phyloP scores from a whole-genome alignment of 2,329 filamentous ascomycete genomes.

The Neofusicoccum sp. region DNA sequence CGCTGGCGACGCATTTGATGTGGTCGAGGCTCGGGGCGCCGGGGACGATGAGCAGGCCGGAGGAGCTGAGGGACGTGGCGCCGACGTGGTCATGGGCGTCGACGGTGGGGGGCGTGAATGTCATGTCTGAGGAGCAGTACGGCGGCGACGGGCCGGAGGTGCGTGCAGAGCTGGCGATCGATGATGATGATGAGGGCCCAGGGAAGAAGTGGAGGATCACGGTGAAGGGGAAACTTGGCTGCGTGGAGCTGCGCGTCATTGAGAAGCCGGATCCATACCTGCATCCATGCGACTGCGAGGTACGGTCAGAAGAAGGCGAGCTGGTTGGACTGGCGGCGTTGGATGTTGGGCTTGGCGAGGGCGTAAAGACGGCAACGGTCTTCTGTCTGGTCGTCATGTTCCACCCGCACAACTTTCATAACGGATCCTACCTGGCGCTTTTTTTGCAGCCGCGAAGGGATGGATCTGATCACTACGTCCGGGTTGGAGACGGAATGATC shows the following conservation, averaged over 20 bases:
- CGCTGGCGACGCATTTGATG: neutral
- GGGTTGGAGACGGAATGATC: neutral
- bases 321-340: neutral
- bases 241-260: slow-evolving; percentile 1
- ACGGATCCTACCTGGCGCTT: neutral
- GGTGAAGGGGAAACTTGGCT: neutral
- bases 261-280: slow-evolving; percentile 1
- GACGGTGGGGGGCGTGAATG: neutral
- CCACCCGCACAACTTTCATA: neutral
- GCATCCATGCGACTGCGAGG: slow-evolving; percentile 2
- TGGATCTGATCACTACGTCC: neutral
- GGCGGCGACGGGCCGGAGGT: neutral
- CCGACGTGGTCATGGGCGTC: slow-evolving; percentile 14
- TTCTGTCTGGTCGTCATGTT: neutral
- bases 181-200: neutral
- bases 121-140: neutral
- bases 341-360: neutral
- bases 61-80: neutral
- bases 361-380: neutral
- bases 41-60: neutral
- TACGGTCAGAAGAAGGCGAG: neutral
- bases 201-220: neutral
- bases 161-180: neutral
- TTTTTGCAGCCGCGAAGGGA: neutral
- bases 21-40: neutral